phyloP scores from a whole-genome alignment of 768 basidiomycete genomes.

The Podaxis carcinomalis region DNA sequence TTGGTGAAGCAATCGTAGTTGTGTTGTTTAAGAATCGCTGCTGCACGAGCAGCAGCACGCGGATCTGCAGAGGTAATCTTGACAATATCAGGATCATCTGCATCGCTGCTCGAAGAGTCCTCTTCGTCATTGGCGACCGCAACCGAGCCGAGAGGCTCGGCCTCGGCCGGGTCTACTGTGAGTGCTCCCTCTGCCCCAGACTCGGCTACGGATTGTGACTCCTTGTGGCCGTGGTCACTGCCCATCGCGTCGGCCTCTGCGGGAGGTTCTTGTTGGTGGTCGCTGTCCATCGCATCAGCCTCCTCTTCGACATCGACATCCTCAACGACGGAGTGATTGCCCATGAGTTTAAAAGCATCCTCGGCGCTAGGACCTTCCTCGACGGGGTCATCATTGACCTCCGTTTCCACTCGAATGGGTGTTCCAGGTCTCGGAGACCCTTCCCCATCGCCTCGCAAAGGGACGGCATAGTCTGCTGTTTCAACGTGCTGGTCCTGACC shows the following conservation, averaged over 20 bases:
- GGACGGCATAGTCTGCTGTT: not conserved
- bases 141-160: slow-evolving; percentile 6
- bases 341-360: slow-evolving; percentile 6
- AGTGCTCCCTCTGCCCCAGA: slow-evolving; percentile 4
- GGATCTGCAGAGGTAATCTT: slow-evolving; percentile 86
- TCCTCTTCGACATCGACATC: not conserved
- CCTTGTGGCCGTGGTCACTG: not conserved
- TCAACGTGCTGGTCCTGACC: slow-evolving; percentile 5
- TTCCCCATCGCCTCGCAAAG: slow-evolving; percentile 10
- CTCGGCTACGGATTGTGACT: not conserved
- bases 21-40: slow-evolving; percentile 88
- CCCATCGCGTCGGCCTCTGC: not conserved
- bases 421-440: not conserved
- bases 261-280: not conserved
- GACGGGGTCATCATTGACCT: not conserved
- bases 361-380: not conserved
- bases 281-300: not conserved
- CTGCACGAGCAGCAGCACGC: slow-evolving; percentile 84
- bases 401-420: not conserved
- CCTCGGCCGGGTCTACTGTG: slow-evolving; percentile 15
- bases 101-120: slow-evolving; percentile 24
- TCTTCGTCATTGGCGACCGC: slow-evolving; percentile 23
- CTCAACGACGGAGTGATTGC: not conserved
- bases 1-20: slow-evolving; percentile 82
- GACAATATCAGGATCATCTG: slow-evolving; percentile 56